Base-by-base conservation (phyloP, 2,329 filamentous ascomycete genomes). In the Alternaria gansuensis region DNA sequence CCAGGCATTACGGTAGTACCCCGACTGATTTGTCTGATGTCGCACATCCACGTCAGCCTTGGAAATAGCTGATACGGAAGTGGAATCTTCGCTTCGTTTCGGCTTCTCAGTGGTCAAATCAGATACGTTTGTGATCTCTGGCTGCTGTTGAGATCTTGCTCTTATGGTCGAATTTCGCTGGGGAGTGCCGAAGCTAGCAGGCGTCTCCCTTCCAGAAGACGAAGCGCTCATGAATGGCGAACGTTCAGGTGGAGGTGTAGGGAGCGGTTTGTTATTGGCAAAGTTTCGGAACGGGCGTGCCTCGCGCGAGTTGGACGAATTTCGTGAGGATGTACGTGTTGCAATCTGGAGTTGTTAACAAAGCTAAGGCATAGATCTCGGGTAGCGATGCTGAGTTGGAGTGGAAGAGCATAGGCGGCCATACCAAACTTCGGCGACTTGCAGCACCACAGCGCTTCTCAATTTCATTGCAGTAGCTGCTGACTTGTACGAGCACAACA, bases 391-490 rank as follows among this genome's bases (percentile, higher is more conserved):
- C 39, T 43, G 13, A 24, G 36, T 36, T 26, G 36, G 37, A 29
- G 24, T 36, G 31, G 34, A 13, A 24, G 21, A 39, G 36, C 14
- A 34, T 36, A 21, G 53, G 60, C 62, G 28, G 33, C 37, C 87
- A 79, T 84, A 91, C 90, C 82, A 87, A 87, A 73, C 87, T 90
- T 73, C 88, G 88, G 52, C 92, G 87, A 80, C 91, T 96, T 40
- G 94, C 90, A 72, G 92, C 87, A 17, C 90, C 92, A 43, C 93
- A 93, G 71, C 91, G 88, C 74, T 88, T 88, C 74, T 96, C 89
- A 84, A 97, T 96, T 75, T 97, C 92, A 14, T 88, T 86, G 53
- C 96, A 88, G 66, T 95, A 90, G 51, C 86, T 88, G 63, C 87
- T 88, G 21, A 97, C 85, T 75, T 90, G 87, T 37, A 87, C 85